phyloP scores from a whole-genome alignment of 148 eudicot species.

The Fagopyrum homotropicum region DNA sequence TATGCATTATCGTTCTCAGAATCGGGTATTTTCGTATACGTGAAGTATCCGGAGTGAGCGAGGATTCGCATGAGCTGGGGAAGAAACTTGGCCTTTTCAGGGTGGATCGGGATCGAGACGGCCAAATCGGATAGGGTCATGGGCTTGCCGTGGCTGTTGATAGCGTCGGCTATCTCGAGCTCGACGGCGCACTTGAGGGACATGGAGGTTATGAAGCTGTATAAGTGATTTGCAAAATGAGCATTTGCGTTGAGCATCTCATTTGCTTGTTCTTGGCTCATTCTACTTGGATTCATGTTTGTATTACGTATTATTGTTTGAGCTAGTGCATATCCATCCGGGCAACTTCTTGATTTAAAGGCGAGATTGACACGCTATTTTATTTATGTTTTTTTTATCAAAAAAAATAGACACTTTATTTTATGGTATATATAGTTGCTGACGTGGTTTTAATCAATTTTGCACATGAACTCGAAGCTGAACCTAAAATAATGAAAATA shows the following conservation, averaged over 20 bases:
- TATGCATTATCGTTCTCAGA: not conserved
- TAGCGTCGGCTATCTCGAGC: constrained; percentile 24
- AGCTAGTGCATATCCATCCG: too few species aligned
- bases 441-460: too few species aligned
- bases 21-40: not conserved
- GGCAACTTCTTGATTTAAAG: too few species aligned
- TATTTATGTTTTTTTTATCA: too few species aligned
- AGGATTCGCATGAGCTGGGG: constrained; percentile 25
- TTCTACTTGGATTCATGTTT: not conserved
- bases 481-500: too few species aligned
- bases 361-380: too few species aligned
- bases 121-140: constrained; percentile 19
- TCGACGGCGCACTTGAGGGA: constrained; percentile 34
- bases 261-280: not conserved
- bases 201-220: constrained; percentile 19
- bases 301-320: not conserved
- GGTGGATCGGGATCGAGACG: constrained; percentile 13
- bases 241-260: constrained; percentile 26
- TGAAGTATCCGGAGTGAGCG: constrained; percentile 20
- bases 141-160: constrained; percentile 26
- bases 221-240: constrained; percentile 26
- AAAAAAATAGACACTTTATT: not conserved
- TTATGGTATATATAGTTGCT: too few species aligned
- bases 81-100: constrained; percentile 8
- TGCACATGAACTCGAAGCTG: too few species aligned